phyloP scores from a whole-genome alignment of 192 early-diverging fungal species.

The Entomortierella chlamydospora region DNA sequence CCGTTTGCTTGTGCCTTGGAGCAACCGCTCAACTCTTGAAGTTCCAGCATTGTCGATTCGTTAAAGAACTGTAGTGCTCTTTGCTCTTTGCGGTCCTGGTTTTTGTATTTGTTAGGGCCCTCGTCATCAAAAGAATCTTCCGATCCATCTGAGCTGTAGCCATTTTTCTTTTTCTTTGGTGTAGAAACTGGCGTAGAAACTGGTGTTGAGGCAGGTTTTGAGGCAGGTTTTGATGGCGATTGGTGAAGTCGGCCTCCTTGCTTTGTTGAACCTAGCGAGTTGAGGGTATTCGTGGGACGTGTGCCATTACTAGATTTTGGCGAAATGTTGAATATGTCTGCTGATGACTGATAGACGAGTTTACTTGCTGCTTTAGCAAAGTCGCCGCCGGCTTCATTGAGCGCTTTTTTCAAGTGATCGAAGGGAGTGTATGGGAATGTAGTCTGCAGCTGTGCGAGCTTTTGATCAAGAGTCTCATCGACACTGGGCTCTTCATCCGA shows the following conservation, averaged over 20 bases:
- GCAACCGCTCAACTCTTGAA: slow-evolving; percentile 36
- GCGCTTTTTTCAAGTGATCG: slow-evolving; percentile 12
- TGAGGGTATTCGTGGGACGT: neutral
- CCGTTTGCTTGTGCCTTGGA: slow-evolving; percentile 58
- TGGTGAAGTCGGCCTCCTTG: slow-evolving; percentile 13
- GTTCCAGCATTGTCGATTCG: slow-evolving; percentile 20
- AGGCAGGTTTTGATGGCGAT: neutral
- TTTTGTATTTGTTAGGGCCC: slow-evolving; percentile 3
- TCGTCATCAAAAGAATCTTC: slow-evolving; percentile 23
- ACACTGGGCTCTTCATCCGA: slow-evolving; percentile 29
- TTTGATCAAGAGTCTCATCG: slow-evolving; percentile 10
- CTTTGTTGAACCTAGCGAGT: neutral
- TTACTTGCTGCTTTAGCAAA: slow-evolving; percentile 22
- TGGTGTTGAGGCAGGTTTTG: neutral
- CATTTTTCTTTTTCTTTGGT: neutral
- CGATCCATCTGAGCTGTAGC: slow-evolving; percentile 13
- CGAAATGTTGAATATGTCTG: slow-evolving; percentile 3
- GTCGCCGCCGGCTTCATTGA: slow-evolving; percentile 16
- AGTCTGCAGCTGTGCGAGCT: slow-evolving; percentile 24
- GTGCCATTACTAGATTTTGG: too few relatives aligned
- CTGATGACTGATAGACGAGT: neutral
- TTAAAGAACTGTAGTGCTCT: slow-evolving; percentile 41
- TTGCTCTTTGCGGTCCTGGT: slow-evolving; percentile 37
- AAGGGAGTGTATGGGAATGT: slow-evolving; percentile 27
- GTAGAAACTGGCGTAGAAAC: too few relatives aligned